Evolutionary conservation across 2,329 filamentous ascomycete genomes (phyloP).

Genomic region (Metarhizium anisopliae): DNA sequence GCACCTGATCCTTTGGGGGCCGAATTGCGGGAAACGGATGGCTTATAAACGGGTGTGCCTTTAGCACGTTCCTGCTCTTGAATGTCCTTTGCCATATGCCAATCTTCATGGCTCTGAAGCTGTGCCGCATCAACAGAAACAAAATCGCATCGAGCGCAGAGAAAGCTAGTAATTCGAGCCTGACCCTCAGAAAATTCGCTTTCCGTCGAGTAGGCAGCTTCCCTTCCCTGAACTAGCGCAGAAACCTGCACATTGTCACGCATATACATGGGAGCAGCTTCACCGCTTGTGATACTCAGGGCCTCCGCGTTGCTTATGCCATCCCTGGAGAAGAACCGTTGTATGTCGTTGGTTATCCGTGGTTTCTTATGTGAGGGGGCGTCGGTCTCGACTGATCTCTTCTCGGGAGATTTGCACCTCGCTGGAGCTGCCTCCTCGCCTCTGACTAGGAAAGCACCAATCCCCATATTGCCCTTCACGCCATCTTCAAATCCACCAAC

Average conservation of each 20-base stretch:
- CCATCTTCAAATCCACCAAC: slow-evolving; percentile 92
- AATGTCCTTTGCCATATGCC: slow-evolving; percentile 87
- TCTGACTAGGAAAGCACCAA: slow-evolving; percentile 76
- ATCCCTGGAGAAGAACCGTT: slow-evolving; percentile 45
- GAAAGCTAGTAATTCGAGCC: slow-evolving; percentile 17
- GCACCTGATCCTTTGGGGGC: slow-evolving; percentile 22
- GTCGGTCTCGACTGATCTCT: not conserved
- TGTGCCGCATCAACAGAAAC: slow-evolving; percentile 48
- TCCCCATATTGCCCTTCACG: slow-evolving; percentile 73
- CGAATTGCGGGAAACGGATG: slow-evolving; percentile 21
- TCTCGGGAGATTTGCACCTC: slow-evolving; percentile 11
- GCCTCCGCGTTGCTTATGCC: not conserved
- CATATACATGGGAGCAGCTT: not conserved
- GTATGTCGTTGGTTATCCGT: slow-evolving; percentile 39
- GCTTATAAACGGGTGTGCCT: slow-evolving; percentile 32
- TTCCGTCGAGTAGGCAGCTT: not conserved
- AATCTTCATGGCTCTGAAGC: slow-evolving; percentile 74
- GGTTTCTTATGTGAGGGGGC: slow-evolving; percentile 20
- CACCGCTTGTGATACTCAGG: slow-evolving; percentile 3
- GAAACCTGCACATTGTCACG: not conserved
- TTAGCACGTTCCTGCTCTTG: slow-evolving; percentile 53
- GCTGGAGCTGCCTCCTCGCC: slow-evolving; percentile 51
- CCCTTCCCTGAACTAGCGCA: not conserved
- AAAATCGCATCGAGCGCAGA: slow-evolving; percentile 58
- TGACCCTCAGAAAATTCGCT: slow-evolving; percentile 9